A percentile compares a stretch with the other conserved stretches of the same genome.
These are phyloP conservation scores for Mayamaea pseudoterrestris DNA, from an alignment of 108 stramenopile genomes.

Conservation along the genomic window DNA sequence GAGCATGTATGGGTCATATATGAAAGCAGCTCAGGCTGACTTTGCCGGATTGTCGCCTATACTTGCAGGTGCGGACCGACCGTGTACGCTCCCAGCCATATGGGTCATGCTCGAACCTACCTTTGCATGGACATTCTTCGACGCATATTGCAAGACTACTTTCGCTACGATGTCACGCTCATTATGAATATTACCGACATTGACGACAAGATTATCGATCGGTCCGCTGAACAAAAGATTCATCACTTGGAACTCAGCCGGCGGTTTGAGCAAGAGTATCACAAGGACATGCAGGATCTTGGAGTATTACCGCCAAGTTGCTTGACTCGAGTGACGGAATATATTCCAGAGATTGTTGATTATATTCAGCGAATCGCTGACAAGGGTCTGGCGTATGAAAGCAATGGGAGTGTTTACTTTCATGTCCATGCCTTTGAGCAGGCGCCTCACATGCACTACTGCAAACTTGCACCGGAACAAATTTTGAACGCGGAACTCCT, in stretches of 20 bases:
- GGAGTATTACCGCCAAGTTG: constrained; percentile 82
- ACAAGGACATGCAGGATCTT: constrained; percentile 88
- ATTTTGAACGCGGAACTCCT: constrained; percentile 62
- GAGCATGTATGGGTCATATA: background rate
- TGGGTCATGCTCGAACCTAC: constrained; percentile 98
- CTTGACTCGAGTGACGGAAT: constrained; percentile 92
- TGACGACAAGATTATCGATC: constrained; percentile 97
- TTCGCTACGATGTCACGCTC: constrained; percentile 85
- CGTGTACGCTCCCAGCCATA: constrained; percentile 92
- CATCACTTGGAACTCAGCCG: constrained; percentile 50
- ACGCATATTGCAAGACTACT: constrained; percentile 90
- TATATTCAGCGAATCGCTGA: constrained; percentile 83
- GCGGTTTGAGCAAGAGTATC: constrained; percentile 88
- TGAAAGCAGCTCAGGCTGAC: no score
- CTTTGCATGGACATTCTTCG: constrained; percentile 94
- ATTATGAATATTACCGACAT: constrained; percentile 94
- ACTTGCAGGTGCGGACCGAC: constrained; percentile 94
- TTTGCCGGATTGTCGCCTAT: no score
- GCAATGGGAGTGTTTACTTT: constrained; percentile 93
- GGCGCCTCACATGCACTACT: constrained; percentile 54
- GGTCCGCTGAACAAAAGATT: constrained; percentile 60
- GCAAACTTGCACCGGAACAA: constrained; percentile 51
- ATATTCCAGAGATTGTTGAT: constrained; percentile 83
- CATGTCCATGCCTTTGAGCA: constrained; percentile 62
- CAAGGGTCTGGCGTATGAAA: constrained; percentile 88